A percentile compares a stretch with the other conserved stretches of the same genome.
These are phyloP conservation scores for Cutaneotrichosporon sp. DNA, from an alignment of 1,284 basidiomycete genomes.

Conservation along the genomic window DNA sequence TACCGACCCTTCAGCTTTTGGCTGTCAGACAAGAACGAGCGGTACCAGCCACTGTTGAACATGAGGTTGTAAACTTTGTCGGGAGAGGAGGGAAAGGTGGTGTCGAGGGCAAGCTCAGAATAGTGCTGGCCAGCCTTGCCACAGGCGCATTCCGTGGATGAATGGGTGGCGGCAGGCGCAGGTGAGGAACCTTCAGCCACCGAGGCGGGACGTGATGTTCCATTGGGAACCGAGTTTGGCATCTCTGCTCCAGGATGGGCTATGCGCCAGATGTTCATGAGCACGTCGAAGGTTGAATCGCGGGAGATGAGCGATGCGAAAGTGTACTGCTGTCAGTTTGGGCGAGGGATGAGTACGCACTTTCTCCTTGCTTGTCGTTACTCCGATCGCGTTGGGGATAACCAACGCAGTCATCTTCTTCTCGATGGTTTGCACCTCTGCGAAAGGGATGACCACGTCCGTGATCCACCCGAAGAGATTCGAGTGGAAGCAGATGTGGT, in stretches of 20 bases:
- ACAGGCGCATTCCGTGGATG: slow-evolving; percentile 71
- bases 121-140: slow-evolving; percentile 72
- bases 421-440: slow-evolving; percentile 85
- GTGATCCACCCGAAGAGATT: slow-evolving; percentile 99
- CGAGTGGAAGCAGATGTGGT: slow-evolving; percentile 97
- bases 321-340: slow-evolving; percentile 65
- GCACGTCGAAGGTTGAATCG: slow-evolving; percentile 94
- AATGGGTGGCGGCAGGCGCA: slow-evolving; percentile 12
- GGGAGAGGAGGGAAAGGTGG: slow-evolving; percentile 80
- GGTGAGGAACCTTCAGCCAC: slow-evolving; percentile 25
- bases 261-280: slow-evolving; percentile 93
- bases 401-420: slow-evolving; percentile 99
- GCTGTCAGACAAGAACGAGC: slow-evolving; percentile 83
- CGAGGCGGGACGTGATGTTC: slow-evolving; percentile 36
- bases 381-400: slow-evolving; percentile 95
- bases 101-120: slow-evolving; percentile 72
- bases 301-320: slow-evolving; percentile 96
- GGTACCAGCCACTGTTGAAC: slow-evolving; percentile 94
- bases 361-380: slow-evolving; percentile 71
- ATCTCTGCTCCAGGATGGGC: slow-evolving; percentile 71
- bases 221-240: slow-evolving; percentile 13
- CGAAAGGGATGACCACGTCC: slow-evolving; percentile 88
- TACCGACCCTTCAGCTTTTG: slow-evolving; percentile 84
- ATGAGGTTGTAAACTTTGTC: slow-evolving; percentile 96
- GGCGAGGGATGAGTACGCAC: slow-evolving; percentile 26